phyloP scores from a whole-genome alignment of 2,329 filamentous ascomycete genomes.

The Sphaerulina vaccinii region DNA sequence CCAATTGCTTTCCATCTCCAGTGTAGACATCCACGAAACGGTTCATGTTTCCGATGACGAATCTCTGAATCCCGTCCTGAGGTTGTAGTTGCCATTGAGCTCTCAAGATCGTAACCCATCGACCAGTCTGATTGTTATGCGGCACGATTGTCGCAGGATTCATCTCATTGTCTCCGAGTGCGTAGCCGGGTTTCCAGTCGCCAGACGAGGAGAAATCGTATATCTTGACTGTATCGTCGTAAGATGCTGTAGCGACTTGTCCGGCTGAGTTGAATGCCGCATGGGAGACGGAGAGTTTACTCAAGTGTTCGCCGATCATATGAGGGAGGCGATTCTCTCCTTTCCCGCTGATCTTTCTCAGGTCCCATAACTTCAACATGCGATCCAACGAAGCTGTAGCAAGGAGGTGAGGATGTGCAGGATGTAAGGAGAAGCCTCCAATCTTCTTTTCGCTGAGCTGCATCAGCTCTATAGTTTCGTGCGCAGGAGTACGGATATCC shows the following conservation, averaged over 20 bases:
- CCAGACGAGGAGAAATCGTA: constrained; percentile 64
- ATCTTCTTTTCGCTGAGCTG: constrained; percentile 88
- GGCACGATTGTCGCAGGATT: constrained; percentile 65
- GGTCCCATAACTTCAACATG: constrained; percentile 87
- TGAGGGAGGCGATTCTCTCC: constrained; percentile 59
- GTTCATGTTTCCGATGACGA: constrained; percentile 89
- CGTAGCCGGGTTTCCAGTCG: constrained; percentile 46
- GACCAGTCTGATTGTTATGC: constrained; percentile 94
- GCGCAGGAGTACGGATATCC: constrained; percentile 64
- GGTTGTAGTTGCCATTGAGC: constrained; percentile 88
- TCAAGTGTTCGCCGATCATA: constrained; percentile 77
- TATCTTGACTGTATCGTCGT: constrained; percentile 93
- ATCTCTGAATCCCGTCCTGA: constrained; percentile 75
- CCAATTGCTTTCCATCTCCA: constrained; percentile 78
- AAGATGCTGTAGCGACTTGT: constrained; percentile 85
- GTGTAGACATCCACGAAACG: constrained; percentile 89
- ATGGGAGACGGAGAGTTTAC: constrained; percentile 82
- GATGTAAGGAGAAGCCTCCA: constrained; percentile 85
- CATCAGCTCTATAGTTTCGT: constrained; percentile 63
- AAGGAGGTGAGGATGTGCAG: constrained; percentile 74
- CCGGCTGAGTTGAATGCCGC: constrained; percentile 85
- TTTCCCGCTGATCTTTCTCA: constrained; percentile 72
- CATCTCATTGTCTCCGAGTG: constrained; percentile 63
- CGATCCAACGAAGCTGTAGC: constrained; percentile 89
- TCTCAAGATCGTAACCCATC: constrained; percentile 86